Base-by-base conservation (phyloP, 2,329 filamentous ascomycete genomes). In the Exophiala viscosa region DNA sequence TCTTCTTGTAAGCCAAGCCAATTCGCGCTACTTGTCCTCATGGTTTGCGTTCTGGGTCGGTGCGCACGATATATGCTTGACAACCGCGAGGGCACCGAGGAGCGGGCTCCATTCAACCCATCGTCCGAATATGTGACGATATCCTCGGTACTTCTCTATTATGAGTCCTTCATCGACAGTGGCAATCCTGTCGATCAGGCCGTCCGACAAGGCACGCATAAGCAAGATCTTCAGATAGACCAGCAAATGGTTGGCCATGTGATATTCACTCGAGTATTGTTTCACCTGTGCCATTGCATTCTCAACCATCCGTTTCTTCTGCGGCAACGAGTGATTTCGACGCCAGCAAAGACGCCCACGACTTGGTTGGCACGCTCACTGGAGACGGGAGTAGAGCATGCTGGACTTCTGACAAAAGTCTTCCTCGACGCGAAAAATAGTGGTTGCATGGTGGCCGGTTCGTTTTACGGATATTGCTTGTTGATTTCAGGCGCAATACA, bases 231-330 rank as follows among this genome's bases (percentile, higher is more conserved):
- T 20, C 14, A 34, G 6, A 45, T 62, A 6, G 60, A 66, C 28
- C 59, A 62, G 14, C 60, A 64, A 15, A 41, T 59, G 18, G 47
- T 56, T 6, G 66, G 64, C 2, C 66, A 66, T 42, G 48, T 66
- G 6, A 55, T 67, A 6, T 69, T 67, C 31, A 62, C 68, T 3
- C 64, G 66, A 20, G 62, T 64, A 3, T 45, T 71, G 2, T 71
- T 69, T 35, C 66, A 69, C 41, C 58, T 69, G 2, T 67, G 62
- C 38, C 66, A 70, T 36, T 69, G 67, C 44, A 48, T 70, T 6
- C 55, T 71, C 2, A 61, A 70, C 50, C 69, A 71, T 46, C 68
- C 68, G 0, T 69, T 71, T 45, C 52, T 69, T 3, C 48, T 70
- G 3, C 60, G 62, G 1, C 48, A 64, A 28, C 60, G 65, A 9